These are phyloP conservation scores for Fraxinus platypoda DNA, from an alignment of 305 asterid species.

Conservation along the genomic window DNA sequence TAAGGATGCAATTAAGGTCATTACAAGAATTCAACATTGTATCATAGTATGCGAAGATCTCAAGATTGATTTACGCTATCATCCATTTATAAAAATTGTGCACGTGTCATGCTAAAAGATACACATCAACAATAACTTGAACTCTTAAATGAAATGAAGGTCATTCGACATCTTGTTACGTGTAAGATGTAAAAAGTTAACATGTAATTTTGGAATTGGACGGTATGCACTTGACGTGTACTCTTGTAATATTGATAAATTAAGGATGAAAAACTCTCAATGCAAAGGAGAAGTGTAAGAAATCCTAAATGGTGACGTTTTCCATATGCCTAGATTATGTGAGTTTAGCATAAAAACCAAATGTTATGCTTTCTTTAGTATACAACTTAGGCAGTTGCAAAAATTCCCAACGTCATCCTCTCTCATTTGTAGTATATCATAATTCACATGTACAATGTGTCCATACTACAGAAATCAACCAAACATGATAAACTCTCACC, in stretches of 20 bases:
- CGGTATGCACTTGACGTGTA: not conserved
- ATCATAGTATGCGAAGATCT: not conserved
- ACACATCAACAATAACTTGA: not conserved
- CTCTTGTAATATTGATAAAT: not conserved
- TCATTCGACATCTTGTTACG: too few species aligned
- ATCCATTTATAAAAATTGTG: not conserved
- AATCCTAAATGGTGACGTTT: slow-evolving; percentile 7
- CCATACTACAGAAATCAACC: slow-evolving; percentile 8
- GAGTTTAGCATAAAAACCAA: not conserved
- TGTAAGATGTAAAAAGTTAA: not conserved
- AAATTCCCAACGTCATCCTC: not conserved
- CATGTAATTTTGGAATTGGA: not conserved
- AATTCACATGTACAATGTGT: slow-evolving; percentile 16
- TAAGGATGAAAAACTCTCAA: not conserved
- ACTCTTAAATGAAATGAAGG: not conserved
- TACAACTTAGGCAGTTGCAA: slow-evolving; percentile 17
- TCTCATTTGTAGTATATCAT: not conserved
- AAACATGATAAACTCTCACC: not conserved
- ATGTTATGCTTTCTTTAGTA: not conserved
- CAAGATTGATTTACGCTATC: not conserved
- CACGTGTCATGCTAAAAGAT: not conserved
- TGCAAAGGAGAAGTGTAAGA: not conserved
- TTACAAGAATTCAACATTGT: not conserved
- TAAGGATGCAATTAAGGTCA: not conserved
- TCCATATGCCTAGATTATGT: not conserved